A percentile compares a stretch with the other conserved stretches of the same genome.
Conservation (phyloP, 176 grass and related monocot genomes). For the Triticum urartu region DNA sequence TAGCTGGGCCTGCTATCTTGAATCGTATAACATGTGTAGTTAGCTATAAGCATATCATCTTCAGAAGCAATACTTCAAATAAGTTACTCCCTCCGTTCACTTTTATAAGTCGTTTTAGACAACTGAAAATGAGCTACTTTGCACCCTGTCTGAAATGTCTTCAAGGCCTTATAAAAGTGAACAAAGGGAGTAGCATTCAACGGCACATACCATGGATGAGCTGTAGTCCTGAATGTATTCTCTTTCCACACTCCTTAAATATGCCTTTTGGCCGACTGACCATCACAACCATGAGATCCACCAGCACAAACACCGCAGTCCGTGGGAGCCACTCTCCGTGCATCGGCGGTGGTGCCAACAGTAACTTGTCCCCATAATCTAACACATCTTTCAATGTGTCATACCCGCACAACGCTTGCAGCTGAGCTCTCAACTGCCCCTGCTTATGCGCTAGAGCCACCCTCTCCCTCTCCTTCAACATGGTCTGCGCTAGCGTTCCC, state of each 20-base stretch:
- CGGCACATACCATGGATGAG: constrained; percentile 71
- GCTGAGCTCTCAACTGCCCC: constrained; percentile 41
- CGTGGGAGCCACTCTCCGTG: constrained; percentile 97
- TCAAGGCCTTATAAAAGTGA: no score
- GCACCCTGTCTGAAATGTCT: no score
- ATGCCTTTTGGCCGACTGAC: constrained; percentile 84
- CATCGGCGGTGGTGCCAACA: constrained; percentile 83
- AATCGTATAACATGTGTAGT: constrained; percentile 15
- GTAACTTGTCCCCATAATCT: constrained; percentile 84
- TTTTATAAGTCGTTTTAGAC: no score
- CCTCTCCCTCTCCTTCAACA: constrained; percentile 67
- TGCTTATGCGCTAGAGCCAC: constrained; percentile 57
- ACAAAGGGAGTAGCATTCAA: background rate
- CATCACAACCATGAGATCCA: constrained; percentile 98
- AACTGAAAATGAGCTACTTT: no score
- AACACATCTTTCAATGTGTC: constrained; percentile 53
- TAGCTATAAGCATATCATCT: background rate
- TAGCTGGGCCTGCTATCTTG: constrained; percentile 2
- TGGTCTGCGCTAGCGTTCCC: constrained; percentile 35
- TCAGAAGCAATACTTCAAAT: constrained; percentile 18
- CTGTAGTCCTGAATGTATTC: constrained; percentile 81
- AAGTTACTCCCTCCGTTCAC: no score
- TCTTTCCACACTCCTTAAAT: constrained; percentile 90
- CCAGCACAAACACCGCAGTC: constrained; percentile 71
- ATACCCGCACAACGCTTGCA: constrained; percentile 57